Percentiles rank a stretch among this genome's conserved stretches.
These are phyloP conservation scores for Phoenix dactylifera DNA, from an alignment of 176 grass and related monocot genomes.

Conservation along the genomic window DNA sequence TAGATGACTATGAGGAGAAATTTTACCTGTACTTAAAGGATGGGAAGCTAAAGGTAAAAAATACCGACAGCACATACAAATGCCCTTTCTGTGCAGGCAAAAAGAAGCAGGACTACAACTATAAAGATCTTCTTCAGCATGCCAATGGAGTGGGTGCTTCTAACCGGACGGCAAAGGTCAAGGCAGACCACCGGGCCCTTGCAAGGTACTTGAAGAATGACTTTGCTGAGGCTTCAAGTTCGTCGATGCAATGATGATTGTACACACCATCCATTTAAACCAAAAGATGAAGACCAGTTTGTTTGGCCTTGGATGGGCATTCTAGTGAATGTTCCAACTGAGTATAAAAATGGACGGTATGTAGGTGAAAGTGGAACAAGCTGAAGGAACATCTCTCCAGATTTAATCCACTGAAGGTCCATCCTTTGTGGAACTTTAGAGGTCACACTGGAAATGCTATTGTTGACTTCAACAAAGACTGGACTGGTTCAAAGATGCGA, in stretches of 20 bases:
- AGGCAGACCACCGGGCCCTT: conserved; percentile 60
- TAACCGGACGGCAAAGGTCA: conserved; percentile 47
- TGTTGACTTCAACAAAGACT: conserved; percentile 38
- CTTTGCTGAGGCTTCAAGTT: conserved; percentile 10
- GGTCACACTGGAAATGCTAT: conserved; percentile 29
- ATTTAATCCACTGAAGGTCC: conserved; percentile 40
- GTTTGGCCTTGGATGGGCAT: conserved; percentile 62
- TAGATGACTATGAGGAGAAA: conserved; percentile 34
- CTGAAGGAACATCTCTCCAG: conserved; percentile 39
- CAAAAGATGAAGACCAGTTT: conserved; percentile 27
- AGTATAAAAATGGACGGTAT: conserved; percentile 7
- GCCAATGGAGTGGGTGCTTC: conserved; percentile 49
- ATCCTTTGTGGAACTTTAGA: conserved; percentile 17
- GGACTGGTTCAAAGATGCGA: conserved; percentile 43
- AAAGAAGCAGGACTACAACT: conserved; percentile 55
- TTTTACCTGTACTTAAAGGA: conserved; percentile 20
- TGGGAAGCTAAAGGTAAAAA: conserved; percentile 30
- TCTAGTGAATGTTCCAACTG: conserved; percentile 39
- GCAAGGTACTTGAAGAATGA: conserved; percentile 49
- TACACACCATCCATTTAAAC: conserved; percentile 18
- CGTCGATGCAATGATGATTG: conserved; percentile 14
- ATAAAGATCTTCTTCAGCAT: conserved; percentile 67
- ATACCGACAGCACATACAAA: conserved; percentile 25
- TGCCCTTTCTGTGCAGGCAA: conserved; percentile 72
- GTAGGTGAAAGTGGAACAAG: conserved; percentile 27